These are phyloP conservation scores for Sparassis latifolia DNA, from an alignment of 1,284 basidiomycete species.

Conservation along the genomic window DNA sequence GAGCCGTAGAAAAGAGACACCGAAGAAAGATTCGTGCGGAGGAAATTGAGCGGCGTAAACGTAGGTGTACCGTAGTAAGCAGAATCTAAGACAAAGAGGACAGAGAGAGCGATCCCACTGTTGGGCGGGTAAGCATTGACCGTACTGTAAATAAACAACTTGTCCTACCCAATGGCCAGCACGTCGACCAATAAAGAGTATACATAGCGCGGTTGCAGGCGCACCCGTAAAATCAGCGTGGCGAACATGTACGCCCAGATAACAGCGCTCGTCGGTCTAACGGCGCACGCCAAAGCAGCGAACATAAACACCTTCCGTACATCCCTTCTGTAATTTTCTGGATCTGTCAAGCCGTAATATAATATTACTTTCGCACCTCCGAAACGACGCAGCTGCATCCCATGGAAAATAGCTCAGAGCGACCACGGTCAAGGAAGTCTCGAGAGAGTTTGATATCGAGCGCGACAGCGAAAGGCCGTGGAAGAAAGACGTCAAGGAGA, in stretches of 20 bases:
- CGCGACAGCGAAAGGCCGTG: conserved; percentile 80
- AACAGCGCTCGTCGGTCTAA: conserved; percentile 83
- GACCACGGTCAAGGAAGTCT: conserved; percentile 79
- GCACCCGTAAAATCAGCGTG: conserved; percentile 45
- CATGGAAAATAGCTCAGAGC: conserved; percentile 82
- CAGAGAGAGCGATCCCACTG: conserved; percentile 33
- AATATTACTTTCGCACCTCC: conserved; percentile 14
- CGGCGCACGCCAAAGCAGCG: conserved; percentile 71
- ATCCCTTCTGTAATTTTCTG: conserved; percentile 18
- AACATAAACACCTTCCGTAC: conserved; percentile 39
- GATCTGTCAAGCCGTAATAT: background rate
- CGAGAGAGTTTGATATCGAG: conserved; percentile 89
- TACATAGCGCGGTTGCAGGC: conserved; percentile 26
- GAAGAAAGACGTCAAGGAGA: conserved; percentile 86
- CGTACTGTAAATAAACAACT: background rate
- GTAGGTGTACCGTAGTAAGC: conserved; percentile 63
- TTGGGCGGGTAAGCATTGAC: too few species aligned
- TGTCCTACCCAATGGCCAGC: conserved; percentile 35
- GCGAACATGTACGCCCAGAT: conserved; percentile 75
- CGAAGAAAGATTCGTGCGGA: conserved; percentile 72
- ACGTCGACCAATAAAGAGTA: conserved; percentile 32
- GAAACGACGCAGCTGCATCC: conserved; percentile 29
- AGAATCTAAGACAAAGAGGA: conserved; percentile 54
- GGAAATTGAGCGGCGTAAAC: conserved; percentile 78
- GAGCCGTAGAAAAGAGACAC: conserved; percentile 94